Evolutionary conservation across 768 basidiomycete genomes (phyloP), one percentile per base, ranked within the genome.

Genomic region (Xanthoconium stramineum): DNA sequence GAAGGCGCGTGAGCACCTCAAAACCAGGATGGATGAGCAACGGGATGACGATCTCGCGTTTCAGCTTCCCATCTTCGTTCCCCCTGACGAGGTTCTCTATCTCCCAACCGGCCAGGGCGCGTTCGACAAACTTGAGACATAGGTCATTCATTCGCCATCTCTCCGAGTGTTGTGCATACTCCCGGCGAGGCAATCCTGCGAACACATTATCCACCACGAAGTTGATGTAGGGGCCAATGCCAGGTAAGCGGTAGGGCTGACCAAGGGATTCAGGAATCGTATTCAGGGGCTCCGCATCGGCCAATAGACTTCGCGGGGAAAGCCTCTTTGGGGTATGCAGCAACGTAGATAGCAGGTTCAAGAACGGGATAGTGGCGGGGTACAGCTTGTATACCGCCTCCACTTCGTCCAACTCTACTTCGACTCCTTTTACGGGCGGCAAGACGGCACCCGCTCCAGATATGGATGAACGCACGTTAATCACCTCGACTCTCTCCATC

Each of bases 151-250:
- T 86, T 63, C 84, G 79, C 94, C 93, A 98, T 57, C 88, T 75
- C 65, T 98, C 93, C 13, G 83, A 83, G 12, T 83, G 83, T 33
- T 80, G 80, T 3, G 81, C 75, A 65, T 89, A 98, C 57, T 90
- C 92, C 44, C 94, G 80, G 50, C 76, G 80, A 14, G 84, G 78
- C 42, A 91, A 86, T 50, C 86, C 85, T 33, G 86, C 80, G 60
- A 98, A 89, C 3, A 98, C 91, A 46, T 89, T 90, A 63, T 98
- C 94, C 57, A 96, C 74, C 52, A 95, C 88, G 66, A 96, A 98
- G n/a, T 80, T 75, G 12, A 86, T 78, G 71, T 90, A 96, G 0
- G 94, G 92, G 0, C 78, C 83, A 52, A 95, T 83, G 1, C 94
- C 94, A 1, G 89, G 86, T 15, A 85, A 71, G 20, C 94, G 83